These are phyloP conservation scores for Colletotrichum scovillei DNA, from an alignment of 2,329 filamentous ascomycete species.

Conservation along the genomic window DNA sequence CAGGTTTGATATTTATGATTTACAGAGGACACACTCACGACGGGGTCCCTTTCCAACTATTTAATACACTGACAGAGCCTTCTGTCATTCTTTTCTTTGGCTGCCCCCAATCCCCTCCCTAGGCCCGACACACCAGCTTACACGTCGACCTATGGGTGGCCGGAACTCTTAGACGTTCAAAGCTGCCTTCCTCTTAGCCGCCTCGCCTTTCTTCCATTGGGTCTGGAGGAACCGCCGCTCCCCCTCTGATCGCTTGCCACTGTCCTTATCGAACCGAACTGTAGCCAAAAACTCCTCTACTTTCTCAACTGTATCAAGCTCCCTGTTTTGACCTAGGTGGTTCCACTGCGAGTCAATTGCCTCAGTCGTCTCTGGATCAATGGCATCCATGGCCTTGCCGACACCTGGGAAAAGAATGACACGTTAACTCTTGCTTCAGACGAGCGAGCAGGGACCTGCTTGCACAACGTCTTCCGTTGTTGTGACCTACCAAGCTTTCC, in stretches of 20 bases:
- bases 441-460: background rate
- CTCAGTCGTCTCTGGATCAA: conserved; percentile 53
- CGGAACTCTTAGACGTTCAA: background rate
- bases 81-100: background rate
- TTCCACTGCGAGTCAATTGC: conserved; percentile 64
- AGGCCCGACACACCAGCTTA: background rate
- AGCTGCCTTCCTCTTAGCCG: conserved; percentile 10
- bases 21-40: background rate
- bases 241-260: conserved; percentile 22
- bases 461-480: too few species aligned
- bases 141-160: background rate
- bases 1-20: background rate
- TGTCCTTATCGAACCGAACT: conserved; percentile 55
- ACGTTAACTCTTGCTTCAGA: background rate
- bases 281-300: conserved; percentile 67
- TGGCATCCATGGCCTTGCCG: conserved; percentile 63
- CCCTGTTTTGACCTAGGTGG: conserved; percentile 65
- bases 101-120: background rate
- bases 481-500: conserved; percentile 67
- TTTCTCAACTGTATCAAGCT: conserved; percentile 62
- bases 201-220: conserved; percentile 15
- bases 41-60: background rate
- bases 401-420: conserved; percentile 52
- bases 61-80: conserved; percentile 17
- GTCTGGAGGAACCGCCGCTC: conserved; percentile 25